phyloP scores from a whole-genome alignment of 148 eudicot species.

The Rhododendron vialii region DNA sequence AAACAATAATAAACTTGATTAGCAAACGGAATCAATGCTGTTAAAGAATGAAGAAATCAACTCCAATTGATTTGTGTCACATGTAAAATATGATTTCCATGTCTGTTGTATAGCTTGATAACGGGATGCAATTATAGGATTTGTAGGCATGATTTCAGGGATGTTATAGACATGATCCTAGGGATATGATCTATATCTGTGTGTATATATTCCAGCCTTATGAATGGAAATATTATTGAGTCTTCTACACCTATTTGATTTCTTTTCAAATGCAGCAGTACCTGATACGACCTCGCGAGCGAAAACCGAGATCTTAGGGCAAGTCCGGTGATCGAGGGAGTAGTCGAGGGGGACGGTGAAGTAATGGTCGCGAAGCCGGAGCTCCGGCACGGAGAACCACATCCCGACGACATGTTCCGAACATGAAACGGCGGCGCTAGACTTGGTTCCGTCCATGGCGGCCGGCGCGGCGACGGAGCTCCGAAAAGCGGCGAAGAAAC shows the following conservation, averaged over 20 bases:
- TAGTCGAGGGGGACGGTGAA: constrained; percentile 93
- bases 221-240: neutral
- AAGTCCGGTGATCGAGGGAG: constrained; percentile 25
- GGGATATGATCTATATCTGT: neutral
- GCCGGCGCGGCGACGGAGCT: constrained; percentile 16
- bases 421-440: constrained; percentile 10
- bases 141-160: too few relatives aligned
- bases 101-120: neutral
- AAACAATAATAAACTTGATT: neutral
- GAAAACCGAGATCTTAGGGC: constrained; percentile 63
- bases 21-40: neutral
- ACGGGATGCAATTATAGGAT: neutral
- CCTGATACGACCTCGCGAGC: constrained; percentile 91
- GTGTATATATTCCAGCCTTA: neutral
- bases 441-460: constrained; percentile 24
- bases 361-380: constrained; percentile 79
- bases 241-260: neutral
- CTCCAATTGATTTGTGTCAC: too few relatives aligned
- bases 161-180: neutral
- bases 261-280: neutral
- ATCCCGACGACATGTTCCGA: constrained; percentile 44
- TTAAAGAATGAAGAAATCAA: neutral
- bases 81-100: too few relatives aligned
- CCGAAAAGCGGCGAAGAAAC: constrained; percentile 6
- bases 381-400: constrained; percentile 87